Evolutionary conservation across 768 basidiomycete species (phyloP).

Genomic region (Pholiota conissans): DNA sequence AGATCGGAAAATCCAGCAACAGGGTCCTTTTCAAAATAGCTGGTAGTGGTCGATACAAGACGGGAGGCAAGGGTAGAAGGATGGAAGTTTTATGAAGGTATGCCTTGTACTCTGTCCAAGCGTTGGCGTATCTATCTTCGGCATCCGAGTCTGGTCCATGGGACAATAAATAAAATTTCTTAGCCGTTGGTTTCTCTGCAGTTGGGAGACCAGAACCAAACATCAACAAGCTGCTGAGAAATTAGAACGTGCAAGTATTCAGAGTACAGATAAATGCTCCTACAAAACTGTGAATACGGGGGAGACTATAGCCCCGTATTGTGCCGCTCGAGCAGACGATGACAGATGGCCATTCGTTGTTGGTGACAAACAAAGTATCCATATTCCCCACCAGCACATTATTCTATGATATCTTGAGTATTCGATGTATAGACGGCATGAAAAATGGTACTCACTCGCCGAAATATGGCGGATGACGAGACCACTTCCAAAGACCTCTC

Average conservation of each 20-base stretch:
- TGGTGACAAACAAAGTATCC: slow-evolving; percentile 60
- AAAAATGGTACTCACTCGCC: slow-evolving; percentile 51
- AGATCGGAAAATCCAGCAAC: slow-evolving; percentile 64
- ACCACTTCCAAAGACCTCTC: slow-evolving; percentile 56
- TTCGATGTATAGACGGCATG: not conserved
- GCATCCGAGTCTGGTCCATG: slow-evolving; percentile 40
- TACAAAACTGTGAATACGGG: slow-evolving; percentile 68
- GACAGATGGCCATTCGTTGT: slow-evolving; percentile 44
- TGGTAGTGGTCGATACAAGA: slow-evolving; percentile 53
- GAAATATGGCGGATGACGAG: slow-evolving; percentile 70
- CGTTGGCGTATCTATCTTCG: slow-evolving; percentile 26
- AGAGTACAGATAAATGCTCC: slow-evolving; percentile 21
- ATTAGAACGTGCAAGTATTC: not conserved
- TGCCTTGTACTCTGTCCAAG: slow-evolving; percentile 54
- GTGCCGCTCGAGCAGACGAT: slow-evolving; percentile 48
- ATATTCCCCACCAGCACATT: slow-evolving; percentile 68
- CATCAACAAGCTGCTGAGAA: slow-evolving; percentile 46
- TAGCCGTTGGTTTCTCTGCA: slow-evolving; percentile 66
- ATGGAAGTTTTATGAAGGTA: slow-evolving; percentile 61
- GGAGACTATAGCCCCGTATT: slow-evolving; percentile 58
- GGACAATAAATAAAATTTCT: slow-evolving; percentile 55
- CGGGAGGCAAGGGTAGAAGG: slow-evolving; percentile 59
- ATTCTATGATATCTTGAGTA: slow-evolving; percentile 35
- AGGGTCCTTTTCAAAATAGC: slow-evolving; percentile 50
- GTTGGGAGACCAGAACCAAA: slow-evolving; percentile 72